Base-by-base conservation (phyloP, 352 stramenopile species). In the Pythium utonaiense region DNA sequence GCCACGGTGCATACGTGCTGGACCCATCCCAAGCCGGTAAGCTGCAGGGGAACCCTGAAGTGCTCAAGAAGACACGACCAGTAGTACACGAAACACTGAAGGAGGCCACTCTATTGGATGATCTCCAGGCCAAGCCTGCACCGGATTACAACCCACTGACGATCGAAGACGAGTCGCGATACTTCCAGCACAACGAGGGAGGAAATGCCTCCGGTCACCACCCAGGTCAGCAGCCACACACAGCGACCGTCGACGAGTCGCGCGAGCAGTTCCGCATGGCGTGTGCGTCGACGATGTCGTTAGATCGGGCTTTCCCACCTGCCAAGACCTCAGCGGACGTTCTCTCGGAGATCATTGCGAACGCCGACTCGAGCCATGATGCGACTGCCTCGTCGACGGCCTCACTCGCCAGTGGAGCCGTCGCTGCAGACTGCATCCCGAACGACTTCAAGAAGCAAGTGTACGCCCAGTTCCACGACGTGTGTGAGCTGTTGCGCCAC, bases 391-490 rank as follows among this genome's bases (percentile, higher is more conserved):
- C 76, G 10, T 86, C 76, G 8, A 85, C 77, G 7, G 67, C 73
- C 34, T 62, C 75, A 19, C 58, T 88, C 14, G 70, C 74, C 17
- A 78, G 71, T 31, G 80, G 80, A 12, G 76, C 76, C 1, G 70
- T 86, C 50, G 78, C 80, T 1, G 80, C 83, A 6, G 80, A 89
- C 45, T 89, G 76, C 49, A 93, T 93, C 57, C 83, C 83, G 30
- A 89, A 77, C 38, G 83, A 95, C 41, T 93, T 93, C 65, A 93
- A 93, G 69, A 91, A 91, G 61, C 79, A 91, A 52, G 72, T 95
- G 38, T 91, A 89, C 77, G 86, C 83, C 45, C 83, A 92, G 54
- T 93, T 93, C 60, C 83, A 93, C 66, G 82, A 93, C 53, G 84
- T 93, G 54, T 86, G 76, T 34, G 86, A 95, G 56, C 34, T 95